Evolutionary conservation across 306 rosid genomes (phyloP).

Genomic region (Begonia peltatifolia): DNA sequence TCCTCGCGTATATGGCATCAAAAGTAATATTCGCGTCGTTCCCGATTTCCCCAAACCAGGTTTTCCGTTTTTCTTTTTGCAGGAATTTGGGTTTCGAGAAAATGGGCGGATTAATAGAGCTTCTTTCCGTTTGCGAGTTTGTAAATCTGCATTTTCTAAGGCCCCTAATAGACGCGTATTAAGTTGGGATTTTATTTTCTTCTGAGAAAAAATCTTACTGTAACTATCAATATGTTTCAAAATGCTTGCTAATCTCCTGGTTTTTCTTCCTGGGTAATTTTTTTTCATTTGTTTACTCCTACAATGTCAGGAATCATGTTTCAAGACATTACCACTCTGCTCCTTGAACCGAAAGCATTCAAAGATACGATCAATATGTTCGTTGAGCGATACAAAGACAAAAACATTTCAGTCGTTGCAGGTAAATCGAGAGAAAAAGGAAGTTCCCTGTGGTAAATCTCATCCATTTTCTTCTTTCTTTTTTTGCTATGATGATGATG

Average conservation of each 20-base stretch:
- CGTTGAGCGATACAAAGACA: constrained; percentile 79
- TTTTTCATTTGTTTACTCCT: constrained; percentile 6
- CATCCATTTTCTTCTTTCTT: background rate
- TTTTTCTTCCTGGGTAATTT: background rate
- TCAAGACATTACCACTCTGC: constrained; percentile 82
- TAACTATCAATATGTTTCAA: background rate
- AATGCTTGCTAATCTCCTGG: background rate
- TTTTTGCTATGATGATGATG: constrained; percentile 11
- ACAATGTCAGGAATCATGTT: constrained; percentile 78
- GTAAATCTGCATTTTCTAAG: too few relatives aligned
- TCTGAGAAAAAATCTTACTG: too few relatives aligned
- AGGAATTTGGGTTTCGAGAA: background rate
- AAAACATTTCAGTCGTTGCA: constrained; percentile 90
- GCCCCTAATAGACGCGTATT: too few relatives aligned
- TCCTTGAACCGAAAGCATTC: constrained; percentile 77
- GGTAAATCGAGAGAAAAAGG: constrained; percentile 27
- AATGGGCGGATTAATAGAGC: background rate
- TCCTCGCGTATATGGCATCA: constrained; percentile 86
- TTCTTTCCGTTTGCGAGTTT: background rate
- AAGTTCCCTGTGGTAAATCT: background rate
- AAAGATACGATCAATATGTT: constrained; percentile 86
- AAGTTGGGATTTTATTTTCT: too few relatives aligned
- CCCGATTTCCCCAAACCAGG: constrained; percentile 92
- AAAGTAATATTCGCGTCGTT: constrained; percentile 88
- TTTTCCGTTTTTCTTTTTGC: constrained; percentile 6